phyloP scores from a whole-genome alignment of 129 eudicot species.

The Helichrysum umbraculigerum region DNA sequence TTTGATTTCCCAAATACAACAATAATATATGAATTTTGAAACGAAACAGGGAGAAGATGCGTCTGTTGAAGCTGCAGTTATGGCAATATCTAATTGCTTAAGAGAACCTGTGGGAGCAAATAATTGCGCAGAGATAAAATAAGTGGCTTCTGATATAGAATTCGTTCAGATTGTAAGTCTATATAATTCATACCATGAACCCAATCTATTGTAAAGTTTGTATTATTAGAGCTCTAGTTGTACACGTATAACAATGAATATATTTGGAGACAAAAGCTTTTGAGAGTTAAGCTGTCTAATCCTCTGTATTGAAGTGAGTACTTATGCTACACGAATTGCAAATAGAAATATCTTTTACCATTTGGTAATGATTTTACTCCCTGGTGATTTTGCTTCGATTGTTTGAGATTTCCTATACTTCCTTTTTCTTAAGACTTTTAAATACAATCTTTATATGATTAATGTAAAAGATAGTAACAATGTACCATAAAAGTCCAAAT shows the following conservation, averaged over 20 bases:
- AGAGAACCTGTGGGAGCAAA: slow-evolving; percentile 89
- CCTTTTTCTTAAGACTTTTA: no score
- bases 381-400: no score
- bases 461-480: no score
- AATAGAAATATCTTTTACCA: no score
- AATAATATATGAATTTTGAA: not conserved
- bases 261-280: not conserved
- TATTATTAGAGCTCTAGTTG: not conserved
- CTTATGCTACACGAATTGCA: not conserved
- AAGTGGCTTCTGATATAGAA: slow-evolving; percentile 42
- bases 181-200: not conserved
- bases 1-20: slow-evolving; percentile 16
- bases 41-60: slow-evolving; percentile 87
- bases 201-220: not conserved
- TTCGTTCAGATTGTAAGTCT: not conserved
- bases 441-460: no score
- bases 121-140: slow-evolving; percentile 90
- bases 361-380: no score
- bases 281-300: not conserved
- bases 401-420: no score
- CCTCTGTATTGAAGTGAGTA: not conserved
- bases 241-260: not conserved
- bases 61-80: slow-evolving; percentile 95
- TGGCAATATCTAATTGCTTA: slow-evolving; percentile 86
- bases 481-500: no score